Base-by-base conservation (phyloP, 441 rosid species). In the Arabidopsis hybrid region DNA sequence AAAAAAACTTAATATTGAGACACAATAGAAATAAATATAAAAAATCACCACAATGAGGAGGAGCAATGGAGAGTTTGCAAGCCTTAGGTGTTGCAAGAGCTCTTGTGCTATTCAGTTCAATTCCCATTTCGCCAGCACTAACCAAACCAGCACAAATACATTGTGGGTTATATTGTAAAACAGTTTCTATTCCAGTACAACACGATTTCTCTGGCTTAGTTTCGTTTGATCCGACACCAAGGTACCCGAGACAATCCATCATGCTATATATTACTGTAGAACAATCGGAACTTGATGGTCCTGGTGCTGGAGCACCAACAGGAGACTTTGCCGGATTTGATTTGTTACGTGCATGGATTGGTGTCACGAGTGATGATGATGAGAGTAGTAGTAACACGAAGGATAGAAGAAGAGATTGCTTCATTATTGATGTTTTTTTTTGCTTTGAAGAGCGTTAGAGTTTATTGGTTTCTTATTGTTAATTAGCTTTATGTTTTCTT, bases 111-210 rank as follows among this genome's bases (percentile, higher is more conserved):
- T 93, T 90, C 81, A 93, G 67, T 13, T 66, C 55, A 60, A 91
- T 61, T 0, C 98, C 97, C 45, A 85, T 65, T 6, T 82, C 71
- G 5, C 81, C 83, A 14, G 95, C 88, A 76, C 75, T 86, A 42
- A 74, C 83, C 65, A 89, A 85, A 13, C 85, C 95, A 70, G 80
- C 82, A 57, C 98, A 93, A 31, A 93, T 79, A 31, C 98, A 93
- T 36, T 76, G 79, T 0, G 98, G 83, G 55, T 87, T 79, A 16
- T 86, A 66, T 38, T 76, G 16, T 50, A 93, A 21, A 42, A 90
- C 95, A 1, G 88, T 79, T 75, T 87, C 82, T 16, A 91, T 75
- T 3, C 93, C 97, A 4, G 71, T 65, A 49, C 98, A 93, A 80
- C 98, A 93, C 0, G 67, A 49, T 3, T 77, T 79, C 43, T 69